phyloP scores from a whole-genome alignment of 2,329 filamentous ascomycete genomes.

The Sporothrix luriei region DNA sequence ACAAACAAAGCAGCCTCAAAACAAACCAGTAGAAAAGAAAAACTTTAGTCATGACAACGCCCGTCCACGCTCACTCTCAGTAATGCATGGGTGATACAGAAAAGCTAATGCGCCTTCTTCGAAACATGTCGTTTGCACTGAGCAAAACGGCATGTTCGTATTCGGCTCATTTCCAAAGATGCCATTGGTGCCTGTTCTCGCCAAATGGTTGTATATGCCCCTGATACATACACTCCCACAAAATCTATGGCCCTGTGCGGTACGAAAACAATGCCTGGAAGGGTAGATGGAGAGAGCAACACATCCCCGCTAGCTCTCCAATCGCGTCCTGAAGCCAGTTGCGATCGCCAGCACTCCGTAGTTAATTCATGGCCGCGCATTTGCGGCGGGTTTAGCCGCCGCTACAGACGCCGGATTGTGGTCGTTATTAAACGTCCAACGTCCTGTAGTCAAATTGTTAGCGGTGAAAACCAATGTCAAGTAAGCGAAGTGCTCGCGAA shows the following conservation, averaged over 20 bases:
- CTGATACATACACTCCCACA: neutral
- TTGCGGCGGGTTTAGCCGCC: neutral
- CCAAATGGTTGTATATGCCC: neutral
- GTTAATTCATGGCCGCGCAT: neutral
- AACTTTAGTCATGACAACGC: too few relatives aligned
- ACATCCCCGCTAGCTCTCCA: neutral
- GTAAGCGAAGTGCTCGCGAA: neutral
- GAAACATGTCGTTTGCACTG: too few relatives aligned
- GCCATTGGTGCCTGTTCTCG: neutral
- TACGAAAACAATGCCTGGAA: too few relatives aligned
- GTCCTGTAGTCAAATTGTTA: constrained; percentile 18
- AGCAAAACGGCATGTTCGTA: neutral
- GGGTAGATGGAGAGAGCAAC: neutral
- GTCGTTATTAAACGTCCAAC: constrained; percentile 35
- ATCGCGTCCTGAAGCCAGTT: neutral
- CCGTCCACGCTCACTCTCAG: too few relatives aligned
- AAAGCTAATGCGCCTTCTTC: too few relatives aligned
- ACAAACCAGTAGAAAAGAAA: too few relatives aligned
- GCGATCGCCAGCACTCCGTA: neutral
- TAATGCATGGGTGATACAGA: too few relatives aligned
- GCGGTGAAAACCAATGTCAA: neutral
- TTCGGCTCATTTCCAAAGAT: too few relatives aligned
- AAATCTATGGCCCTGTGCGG: too few relatives aligned
- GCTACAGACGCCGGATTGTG: neutral
- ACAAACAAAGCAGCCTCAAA: too few relatives aligned